Percentiles rank a stretch among this genome's conserved stretches.
These are phyloP conservation scores for Zygotorulaspora sp. DNA, from an alignment of 805 yeast genomes.

Conservation along the genomic window DNA sequence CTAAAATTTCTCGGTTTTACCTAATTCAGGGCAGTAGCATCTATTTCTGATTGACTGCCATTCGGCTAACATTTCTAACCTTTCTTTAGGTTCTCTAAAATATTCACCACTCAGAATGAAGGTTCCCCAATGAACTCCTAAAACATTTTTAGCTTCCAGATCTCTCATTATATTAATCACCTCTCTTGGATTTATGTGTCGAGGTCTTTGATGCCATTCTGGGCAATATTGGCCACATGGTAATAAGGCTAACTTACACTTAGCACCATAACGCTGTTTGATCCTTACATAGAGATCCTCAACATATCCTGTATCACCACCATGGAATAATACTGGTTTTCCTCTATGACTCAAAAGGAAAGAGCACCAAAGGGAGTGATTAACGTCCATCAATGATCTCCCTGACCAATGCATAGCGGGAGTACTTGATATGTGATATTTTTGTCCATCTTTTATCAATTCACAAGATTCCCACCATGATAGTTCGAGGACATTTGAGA, in stretches of 20 bases:
- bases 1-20: slow-evolving; percentile 56
- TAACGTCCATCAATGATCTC: slow-evolving; percentile 71
- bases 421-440: slow-evolving; percentile 76
- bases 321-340: slow-evolving; percentile 76
- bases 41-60: slow-evolving; percentile 33
- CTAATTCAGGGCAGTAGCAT: slow-evolving; percentile 66
- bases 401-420: slow-evolving; percentile 99
- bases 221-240: slow-evolving; percentile 97
- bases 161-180: slow-evolving; percentile 63
- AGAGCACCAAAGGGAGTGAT: slow-evolving; percentile 84
- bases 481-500: slow-evolving; percentile 64
- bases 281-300: slow-evolving; percentile 66
- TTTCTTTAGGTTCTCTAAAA: slow-evolving; percentile 73
- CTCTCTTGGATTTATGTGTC: slow-evolving; percentile 83
- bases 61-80: slow-evolving; percentile 49
- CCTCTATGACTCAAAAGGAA: slow-evolving; percentile 64
- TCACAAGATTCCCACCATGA: slow-evolving; percentile 85
- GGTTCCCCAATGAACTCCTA: slow-evolving; percentile 97
- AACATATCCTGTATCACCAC: slow-evolving; percentile 94
- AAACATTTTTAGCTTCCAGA: slow-evolving; percentile 54
- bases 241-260: slow-evolving; percentile 60
- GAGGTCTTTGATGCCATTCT: slow-evolving; percentile 85
- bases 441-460: slow-evolving; percentile 39
- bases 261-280: slow-evolving; percentile 54
- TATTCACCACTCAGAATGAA: slow-evolving; percentile 85